phyloP scores from a whole-genome alignment of 805 yeast species.

The Saccharomycopsis selenospora region DNA sequence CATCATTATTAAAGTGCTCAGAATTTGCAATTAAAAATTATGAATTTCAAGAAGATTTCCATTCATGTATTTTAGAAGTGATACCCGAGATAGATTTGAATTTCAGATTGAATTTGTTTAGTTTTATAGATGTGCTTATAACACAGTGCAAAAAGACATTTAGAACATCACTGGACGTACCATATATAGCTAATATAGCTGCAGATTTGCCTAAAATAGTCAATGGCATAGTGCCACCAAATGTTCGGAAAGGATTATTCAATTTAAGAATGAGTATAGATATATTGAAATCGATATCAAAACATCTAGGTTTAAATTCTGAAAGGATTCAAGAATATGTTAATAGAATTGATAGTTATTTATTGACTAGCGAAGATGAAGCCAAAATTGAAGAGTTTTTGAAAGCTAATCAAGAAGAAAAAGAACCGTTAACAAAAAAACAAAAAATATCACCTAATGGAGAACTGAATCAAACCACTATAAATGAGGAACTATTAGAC shows the following conservation, averaged over 20 bases:
- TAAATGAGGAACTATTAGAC: not conserved
- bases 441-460: not conserved
- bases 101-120: slow-evolving; percentile 57
- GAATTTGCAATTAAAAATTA: slow-evolving; percentile 49
- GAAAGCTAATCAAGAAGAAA: not conserved
- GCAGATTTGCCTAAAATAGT: slow-evolving; percentile 31
- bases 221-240: slow-evolving; percentile 31
- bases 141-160: slow-evolving; percentile 28
- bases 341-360: slow-evolving; percentile 4
- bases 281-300: slow-evolving; percentile 7
- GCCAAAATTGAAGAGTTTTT: slow-evolving; percentile 15
- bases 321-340: not conserved
- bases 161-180: slow-evolving; percentile 8
- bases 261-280: slow-evolving; percentile 10
- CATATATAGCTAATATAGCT: slow-evolving; percentile 26
- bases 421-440: not conserved
- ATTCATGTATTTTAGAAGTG: slow-evolving; percentile 58
- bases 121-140: slow-evolving; percentile 59
- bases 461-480: not conserved
- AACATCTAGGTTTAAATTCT: slow-evolving; percentile 5
- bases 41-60: slow-evolving; percentile 61
- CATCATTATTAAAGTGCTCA: slow-evolving; percentile 35
- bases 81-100: slow-evolving; percentile 43
- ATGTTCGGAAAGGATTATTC: slow-evolving; percentile 12
- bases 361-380: slow-evolving; percentile 5